Evolutionary conservation across 495 filamentous ascomycete species (phyloP).

Genomic region (Xylaria curta): DNA sequence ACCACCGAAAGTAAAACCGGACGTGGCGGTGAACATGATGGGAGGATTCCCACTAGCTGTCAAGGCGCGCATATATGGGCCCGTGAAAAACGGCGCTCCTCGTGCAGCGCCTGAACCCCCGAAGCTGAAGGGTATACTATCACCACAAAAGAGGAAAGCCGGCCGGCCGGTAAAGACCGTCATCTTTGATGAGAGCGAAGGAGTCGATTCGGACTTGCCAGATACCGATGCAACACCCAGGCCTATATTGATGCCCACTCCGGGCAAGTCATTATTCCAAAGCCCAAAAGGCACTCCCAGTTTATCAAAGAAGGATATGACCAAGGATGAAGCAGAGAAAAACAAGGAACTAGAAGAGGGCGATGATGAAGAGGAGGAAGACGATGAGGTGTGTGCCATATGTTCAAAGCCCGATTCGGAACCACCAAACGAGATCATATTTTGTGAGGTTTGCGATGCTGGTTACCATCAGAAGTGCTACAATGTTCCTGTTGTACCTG

Average conservation of each 20-base stretch:
- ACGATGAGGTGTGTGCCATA: conserved; percentile 54
- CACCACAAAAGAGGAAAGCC: conserved; percentile 42
- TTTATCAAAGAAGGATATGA: background rate
- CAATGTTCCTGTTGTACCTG: conserved; percentile 79
- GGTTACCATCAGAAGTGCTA: conserved; percentile 92
- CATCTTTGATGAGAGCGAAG: conserved; percentile 42
- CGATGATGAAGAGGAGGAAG: conserved; percentile 40
- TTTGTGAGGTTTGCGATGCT: conserved; percentile 88
- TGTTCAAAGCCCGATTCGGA: conserved; percentile 57
- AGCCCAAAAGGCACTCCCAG: background rate
- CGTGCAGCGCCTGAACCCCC: conserved; percentile 21
- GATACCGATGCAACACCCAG: background rate
- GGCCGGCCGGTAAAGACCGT: conserved; percentile 47
- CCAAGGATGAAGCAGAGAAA: background rate
- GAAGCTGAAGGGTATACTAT: conserved; percentile 48
- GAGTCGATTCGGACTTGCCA: background rate
- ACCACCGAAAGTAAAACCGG: conserved; percentile 27
- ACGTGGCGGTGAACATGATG: background rate
- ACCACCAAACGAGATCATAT: conserved; percentile 71
- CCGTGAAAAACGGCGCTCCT: conserved; percentile 10
- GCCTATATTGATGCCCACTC: background rate
- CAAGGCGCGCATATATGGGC: conserved; percentile 19
- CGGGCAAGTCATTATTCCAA: background rate
- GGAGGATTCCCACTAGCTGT: conserved; percentile 11
- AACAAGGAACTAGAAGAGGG: conserved; percentile 27